Base-by-base conservation (phyloP, 73 alveolate genomes). In the Blepharisma stoltei region DNA sequence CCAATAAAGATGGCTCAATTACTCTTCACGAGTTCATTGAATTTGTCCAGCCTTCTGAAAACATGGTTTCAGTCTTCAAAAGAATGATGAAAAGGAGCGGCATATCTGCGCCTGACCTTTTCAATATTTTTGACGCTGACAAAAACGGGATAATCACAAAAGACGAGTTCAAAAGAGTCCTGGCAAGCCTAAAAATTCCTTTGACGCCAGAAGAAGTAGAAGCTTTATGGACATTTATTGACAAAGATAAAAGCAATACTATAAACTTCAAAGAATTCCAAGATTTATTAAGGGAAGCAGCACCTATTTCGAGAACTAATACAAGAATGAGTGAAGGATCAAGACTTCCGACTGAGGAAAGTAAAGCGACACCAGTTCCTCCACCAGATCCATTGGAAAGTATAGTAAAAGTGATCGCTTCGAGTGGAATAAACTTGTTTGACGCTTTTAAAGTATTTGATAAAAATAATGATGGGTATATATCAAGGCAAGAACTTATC, bases 131-230 rank as follows among this genome's bases (percentile, higher is more conserved):
- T 49, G 95, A 88, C 77, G 18, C 20, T 21, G 66, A 88, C 66
- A 48, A 77, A 23, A 86, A 85, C 81, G 95, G 95, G 0, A 45
- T 43, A 23, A 54, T 88, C 1, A 45, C 81, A 14, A 48, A 44
- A 44, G 78, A 80, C 55, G 92, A 83, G 18, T 85, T 88, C 78
- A 70, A 65, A 25, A 60, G 55, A 4, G 87, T 78, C 32, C 54
- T 84, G 41, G 52, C 68, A 4, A 46, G 67, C 37, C 54, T 37
- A 46, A 78, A 83, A 52, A 38, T 67, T 70, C 80, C 80, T 5
- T 79, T 84, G 54, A 69, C 23, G 1, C 49, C 54, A 7, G 80
- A 78, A 7, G 81, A 84, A 41, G 20, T 54, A 5, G 48, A 37
- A 6, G 91, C 79, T 44, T 54, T 70, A 21, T 78, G 76, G 80